Base-by-base conservation (phyloP, 2,329 filamentous ascomycete species). In the Arthrobotrys iridis region DNA sequence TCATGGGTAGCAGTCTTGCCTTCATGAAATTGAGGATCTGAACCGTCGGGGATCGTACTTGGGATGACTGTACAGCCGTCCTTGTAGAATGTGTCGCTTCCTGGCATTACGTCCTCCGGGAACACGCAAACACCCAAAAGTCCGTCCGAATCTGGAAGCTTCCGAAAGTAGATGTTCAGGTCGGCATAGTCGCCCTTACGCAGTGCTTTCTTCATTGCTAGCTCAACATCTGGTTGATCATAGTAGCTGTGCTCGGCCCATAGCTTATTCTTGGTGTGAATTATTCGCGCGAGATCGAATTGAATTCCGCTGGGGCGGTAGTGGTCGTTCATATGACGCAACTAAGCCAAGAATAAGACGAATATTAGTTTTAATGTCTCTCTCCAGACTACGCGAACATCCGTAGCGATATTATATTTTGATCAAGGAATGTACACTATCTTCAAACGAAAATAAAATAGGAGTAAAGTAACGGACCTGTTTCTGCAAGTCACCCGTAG, bases 1-100 rank as follows among this genome's bases (percentile, higher is more conserved):
- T 81, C 80, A 73, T 81, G 80, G 28, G 78, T 79, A 8, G 78
- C 67, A 4, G 80, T 80, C 71, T 78, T 45, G 18, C 41, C 41
- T 20, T 45, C 41, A 20, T 45, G 10, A 20, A 11, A 45, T 11
- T 11, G 41, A 20, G 18, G 18, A 45, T 11, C 10, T 45, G 41
- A 20, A 11, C 41, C 41, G 18, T 20, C 41, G 41, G 41, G 41
- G 41, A 45, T 45, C 10, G 41, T 11, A 20, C 10, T 45, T 45
- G 10, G 41, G 41, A 45, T 11, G 18, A 45, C 41, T 11, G 10
- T 20, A 20, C 41, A 45, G 41, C 41, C 41, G 18, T 45, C 41
- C 10, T 45, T 20, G 10, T 20, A 45, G 41, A 45, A 45, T 11
- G 41, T 20, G 41, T 45, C 41, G 41, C 41, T 45, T 11, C 18